phyloP scores from a whole-genome alignment of 352 stramenopile species.

The Pythium guiyangense region DNA sequence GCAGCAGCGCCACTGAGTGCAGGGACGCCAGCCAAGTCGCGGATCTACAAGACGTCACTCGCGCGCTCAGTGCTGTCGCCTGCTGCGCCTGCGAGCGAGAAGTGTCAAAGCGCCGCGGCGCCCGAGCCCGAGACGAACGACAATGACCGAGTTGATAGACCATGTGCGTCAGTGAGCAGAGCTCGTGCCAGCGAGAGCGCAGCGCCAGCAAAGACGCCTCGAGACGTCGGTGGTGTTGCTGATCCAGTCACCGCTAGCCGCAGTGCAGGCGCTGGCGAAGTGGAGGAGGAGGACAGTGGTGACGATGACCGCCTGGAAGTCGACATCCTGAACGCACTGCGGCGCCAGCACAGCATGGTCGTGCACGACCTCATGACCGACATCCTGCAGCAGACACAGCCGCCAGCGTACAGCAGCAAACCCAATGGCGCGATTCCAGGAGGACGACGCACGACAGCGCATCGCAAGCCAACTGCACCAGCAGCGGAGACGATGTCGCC shows the following conservation, averaged over 20 bases:
- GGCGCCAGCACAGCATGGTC: slow-evolving; percentile 48
- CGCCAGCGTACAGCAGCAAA: slow-evolving; percentile 9
- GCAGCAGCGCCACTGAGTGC: not conserved
- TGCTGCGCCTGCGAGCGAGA: not conserved
- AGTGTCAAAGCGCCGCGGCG: no score
- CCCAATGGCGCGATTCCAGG: not conserved
- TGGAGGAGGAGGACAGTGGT: no score
- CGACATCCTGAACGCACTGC: slow-evolving; percentile 27
- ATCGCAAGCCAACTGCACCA: not conserved
- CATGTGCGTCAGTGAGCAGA: not conserved
- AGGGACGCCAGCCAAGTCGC: slow-evolving; percentile 9
- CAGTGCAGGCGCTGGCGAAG: not conserved
- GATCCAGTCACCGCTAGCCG: not conserved
- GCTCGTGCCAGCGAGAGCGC: not conserved
- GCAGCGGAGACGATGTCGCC: not conserved
- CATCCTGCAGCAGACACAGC: slow-evolving; percentile 24
- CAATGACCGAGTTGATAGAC: no score
- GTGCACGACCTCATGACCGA: slow-evolving; percentile 51
- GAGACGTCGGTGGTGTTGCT: not conserved
- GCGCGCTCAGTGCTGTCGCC: slow-evolving; percentile 6
- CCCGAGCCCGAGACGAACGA: no score
- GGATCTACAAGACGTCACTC: slow-evolving; percentile 24
- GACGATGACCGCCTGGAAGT: slow-evolving; percentile 14
- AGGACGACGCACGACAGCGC: not conserved
- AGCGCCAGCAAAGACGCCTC: no score